Base-by-base conservation (phyloP, 805 yeast species). In the Zygosaccharomyces lentus region DNA sequence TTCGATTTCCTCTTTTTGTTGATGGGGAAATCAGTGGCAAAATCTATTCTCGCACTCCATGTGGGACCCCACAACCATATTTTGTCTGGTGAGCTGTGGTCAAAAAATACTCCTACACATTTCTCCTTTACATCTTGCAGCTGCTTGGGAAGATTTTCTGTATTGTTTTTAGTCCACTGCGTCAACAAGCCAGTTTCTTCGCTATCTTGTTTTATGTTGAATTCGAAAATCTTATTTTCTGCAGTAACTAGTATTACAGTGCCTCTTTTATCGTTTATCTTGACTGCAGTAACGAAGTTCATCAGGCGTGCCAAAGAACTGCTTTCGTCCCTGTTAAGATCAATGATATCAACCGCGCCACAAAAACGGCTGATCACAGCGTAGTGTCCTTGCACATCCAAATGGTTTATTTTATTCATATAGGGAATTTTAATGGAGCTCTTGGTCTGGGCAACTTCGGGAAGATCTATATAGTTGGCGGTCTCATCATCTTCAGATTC, bases 21-120 rank as follows among this genome's bases (percentile, higher is more conserved):
- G 43, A 74, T 64, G 10, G 87, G 84, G 42, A 81, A 64, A 57
- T 83, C 78, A 43, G 72, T 61, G 7, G 74, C 63, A 52, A 86
- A 66, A 63, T 91, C 91, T 41, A 91, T 75, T 62, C 77, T 85
- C 3, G 84, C 77, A 12, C 90, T 54, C 95, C 96, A 91, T 42
- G 77, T 77, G 16, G 85, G 74, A 1, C 96, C 95, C 78, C 87
- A 89, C n/a, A 88, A 66, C 96, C 96, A 91, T 12, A 84, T 68
- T 46, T 78, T 72, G 27, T 68, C 57, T 1, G 66, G 53, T 27
- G 67, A 65, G 3, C 62, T 58, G 8, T 62, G 64, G 43, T 79
- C 80, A 12, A 63, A 59, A 59, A 85, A 87, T 9, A 86, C 64
- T 12, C 96, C 96, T 48, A 78, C 74, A 45, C 95, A 82, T 55